Evolutionary conservation across 2,329 filamentous ascomycete genomes (phyloP), one percentile per base, ranked within the genome.

Genomic region (Sclerotinia spermophila): DNA sequence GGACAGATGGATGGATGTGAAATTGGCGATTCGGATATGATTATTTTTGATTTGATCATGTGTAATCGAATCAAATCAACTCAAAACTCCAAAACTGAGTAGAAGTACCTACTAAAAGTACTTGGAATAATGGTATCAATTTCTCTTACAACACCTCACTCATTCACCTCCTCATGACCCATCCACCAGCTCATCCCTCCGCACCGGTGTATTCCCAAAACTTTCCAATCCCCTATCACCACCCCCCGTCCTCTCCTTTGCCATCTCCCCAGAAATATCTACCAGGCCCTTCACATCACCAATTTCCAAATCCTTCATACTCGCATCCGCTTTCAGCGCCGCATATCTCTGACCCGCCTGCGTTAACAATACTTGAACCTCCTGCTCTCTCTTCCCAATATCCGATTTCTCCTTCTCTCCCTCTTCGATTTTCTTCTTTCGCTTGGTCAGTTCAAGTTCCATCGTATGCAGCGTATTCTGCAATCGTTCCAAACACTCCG

Each of bases 331-430:
- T 69, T 85, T 85, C 71, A 90, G 77, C 68, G 83, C 84, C 75
- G 90, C 85, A 78, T 91, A 93, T 73, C 87, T 86, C 72, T 92
- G 89, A 0, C 92, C 94, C 0, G 93, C 92, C 79, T 96, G 90
- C 78, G 93, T 90, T 67, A 98, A 82, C 69, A 96, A 82, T 30
- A 86, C 85, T 80, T 97, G 94, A 0, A 97, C 91, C 79, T 96
- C 92, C 7, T 84, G 86, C 80, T 97, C 92, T 71, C 93, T 85
- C 73, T 86, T 84, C 6, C 86, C 81, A 56, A 97, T 87, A 38
- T 91, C 87, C 5, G 84, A 82, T 77, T 90, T 92, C 78, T 96
- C 92, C 71, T 84, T 83, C 74, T 88, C 85, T 64, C 94, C 81
- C 61, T 87, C 88, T 75, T 89, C 87, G 78, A 96, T 87, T 72